A percentile compares a stretch with the other conserved stretches of the same genome.
Conservation (phyloP, 805 yeast genomes). For the Wickerhamiella brachini region DNA sequence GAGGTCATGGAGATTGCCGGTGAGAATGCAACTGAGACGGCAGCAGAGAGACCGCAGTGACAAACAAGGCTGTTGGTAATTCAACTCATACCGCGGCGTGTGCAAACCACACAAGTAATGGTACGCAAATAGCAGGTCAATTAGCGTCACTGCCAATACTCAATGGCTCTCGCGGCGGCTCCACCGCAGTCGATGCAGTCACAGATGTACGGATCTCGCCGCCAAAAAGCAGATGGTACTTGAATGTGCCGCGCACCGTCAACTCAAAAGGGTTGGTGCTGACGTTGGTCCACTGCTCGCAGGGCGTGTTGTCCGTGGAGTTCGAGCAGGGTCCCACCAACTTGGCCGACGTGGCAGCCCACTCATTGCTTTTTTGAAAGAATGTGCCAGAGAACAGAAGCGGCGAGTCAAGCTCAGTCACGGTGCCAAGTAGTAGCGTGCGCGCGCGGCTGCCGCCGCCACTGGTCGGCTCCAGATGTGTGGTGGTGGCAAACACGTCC, state of each 20-base stretch:
- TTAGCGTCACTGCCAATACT: no score
- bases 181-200: constrained; percentile 4
- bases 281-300: constrained; percentile 56
- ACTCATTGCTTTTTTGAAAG: constrained; percentile 33
- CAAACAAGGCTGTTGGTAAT: no score
- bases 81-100: no score
- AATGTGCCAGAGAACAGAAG: constrained; percentile 66
- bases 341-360: constrained; percentile 57
- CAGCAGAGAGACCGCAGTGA: no score
- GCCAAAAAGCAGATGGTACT: constrained; percentile 57
- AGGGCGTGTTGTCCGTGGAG: constrained; percentile 19
- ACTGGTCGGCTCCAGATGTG: constrained; percentile 10
- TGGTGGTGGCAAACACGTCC: constrained; percentile 54
- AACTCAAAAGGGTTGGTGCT: constrained; percentile 74
- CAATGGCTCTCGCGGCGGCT: background rate
- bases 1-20: no score
- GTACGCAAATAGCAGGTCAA: no score
- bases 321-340: constrained; percentile 56
- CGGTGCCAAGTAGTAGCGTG: constrained; percentile 66
- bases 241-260: constrained; percentile 68
- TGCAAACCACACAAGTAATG: no score
- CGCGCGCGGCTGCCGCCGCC: constrained; percentile 24
- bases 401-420: constrained; percentile 54
- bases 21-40: no score
- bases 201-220: constrained; percentile 18